Evolutionary conservation across 2,329 filamentous ascomycete genomes (phyloP).

Genomic region (Grosmannia huntii): DNA sequence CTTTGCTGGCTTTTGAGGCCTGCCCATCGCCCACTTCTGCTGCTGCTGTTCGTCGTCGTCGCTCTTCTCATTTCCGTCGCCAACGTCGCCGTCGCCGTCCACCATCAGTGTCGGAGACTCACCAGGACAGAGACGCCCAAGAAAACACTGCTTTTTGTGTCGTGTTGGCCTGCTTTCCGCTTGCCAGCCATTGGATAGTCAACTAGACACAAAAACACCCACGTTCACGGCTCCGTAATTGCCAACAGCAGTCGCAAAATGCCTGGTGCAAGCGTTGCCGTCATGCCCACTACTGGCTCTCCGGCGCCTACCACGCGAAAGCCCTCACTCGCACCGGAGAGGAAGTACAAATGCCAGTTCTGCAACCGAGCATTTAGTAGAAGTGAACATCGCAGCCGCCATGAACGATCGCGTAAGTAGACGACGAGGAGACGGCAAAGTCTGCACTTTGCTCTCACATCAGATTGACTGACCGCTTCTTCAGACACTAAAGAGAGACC

Average conservation of each 20-base stretch:
- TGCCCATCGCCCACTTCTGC: slow-evolving; percentile 11
- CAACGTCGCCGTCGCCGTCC: slow-evolving; percentile 15
- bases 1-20: slow-evolving; percentile 19
- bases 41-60: slow-evolving; percentile 15
- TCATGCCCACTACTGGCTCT: slow-evolving; percentile 48
- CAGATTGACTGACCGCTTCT: not conserved
- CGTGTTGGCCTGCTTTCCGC: not conserved
- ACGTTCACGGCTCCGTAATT: slow-evolving; percentile 5
- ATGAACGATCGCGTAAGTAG: slow-evolving; percentile 93
- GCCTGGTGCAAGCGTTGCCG: slow-evolving; percentile 58
- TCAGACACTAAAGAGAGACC: slow-evolving; percentile 96
- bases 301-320: slow-evolving; percentile 66
- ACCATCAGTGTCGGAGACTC: slow-evolving; percentile 1
- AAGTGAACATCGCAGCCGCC: slow-evolving; percentile 91
- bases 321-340: slow-evolving; percentile 67
- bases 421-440: not conserved
- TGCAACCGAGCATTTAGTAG: slow-evolving; percentile 95
- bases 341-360: slow-evolving; percentile 99
- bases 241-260: slow-evolving; percentile 35
- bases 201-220: not conserved
- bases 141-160: not conserved
- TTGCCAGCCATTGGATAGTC: not conserved
- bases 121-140: not conserved
- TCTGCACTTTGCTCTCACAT: not conserved
- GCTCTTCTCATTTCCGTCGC: slow-evolving; percentile 13